Conservation (phyloP, 75 land plant species). For the Adiantum capillusveneris region DNA sequence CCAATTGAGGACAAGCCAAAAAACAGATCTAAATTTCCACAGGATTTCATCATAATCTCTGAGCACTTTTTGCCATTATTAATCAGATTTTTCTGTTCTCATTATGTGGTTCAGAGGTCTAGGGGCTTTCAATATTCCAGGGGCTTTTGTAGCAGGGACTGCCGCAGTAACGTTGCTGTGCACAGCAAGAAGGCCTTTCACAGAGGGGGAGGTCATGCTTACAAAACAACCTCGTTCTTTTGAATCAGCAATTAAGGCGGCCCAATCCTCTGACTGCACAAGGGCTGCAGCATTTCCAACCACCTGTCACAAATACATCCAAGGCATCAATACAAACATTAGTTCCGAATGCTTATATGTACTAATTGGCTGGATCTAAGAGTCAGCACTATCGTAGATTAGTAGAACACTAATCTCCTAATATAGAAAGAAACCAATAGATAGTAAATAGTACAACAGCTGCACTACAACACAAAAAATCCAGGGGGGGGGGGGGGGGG, state of each 20-base stretch:
- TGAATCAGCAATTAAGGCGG: slow-evolving; percentile 81
- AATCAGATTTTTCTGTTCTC: neutral
- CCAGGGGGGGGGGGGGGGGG: neutral
- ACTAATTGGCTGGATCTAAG: no score
- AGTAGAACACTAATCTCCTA: no score
- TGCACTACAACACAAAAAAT: neutral
- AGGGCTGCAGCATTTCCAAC: slow-evolving; percentile 95
- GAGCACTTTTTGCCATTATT: no score
- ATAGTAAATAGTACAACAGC: neutral
- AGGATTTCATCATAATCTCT: no score
- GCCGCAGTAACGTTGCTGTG: neutral
- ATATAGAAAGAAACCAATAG: no score
- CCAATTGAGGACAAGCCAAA: no score
- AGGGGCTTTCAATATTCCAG: neutral
- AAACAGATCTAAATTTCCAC: no score
- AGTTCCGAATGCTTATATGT: no score
- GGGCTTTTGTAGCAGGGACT: neutral
- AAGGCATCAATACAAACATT: no score
- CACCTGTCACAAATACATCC: no score
- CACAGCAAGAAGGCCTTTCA: neutral
- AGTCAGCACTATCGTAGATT: no score
- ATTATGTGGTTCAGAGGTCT: neutral
- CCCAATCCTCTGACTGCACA: slow-evolving; percentile 90
- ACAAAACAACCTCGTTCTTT: slow-evolving; percentile 71
- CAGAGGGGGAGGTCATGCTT: slow-evolving; percentile 40